Evolutionary conservation across 129 eudicot species (phyloP).

Genomic region (Escallonia rubra): DNA sequence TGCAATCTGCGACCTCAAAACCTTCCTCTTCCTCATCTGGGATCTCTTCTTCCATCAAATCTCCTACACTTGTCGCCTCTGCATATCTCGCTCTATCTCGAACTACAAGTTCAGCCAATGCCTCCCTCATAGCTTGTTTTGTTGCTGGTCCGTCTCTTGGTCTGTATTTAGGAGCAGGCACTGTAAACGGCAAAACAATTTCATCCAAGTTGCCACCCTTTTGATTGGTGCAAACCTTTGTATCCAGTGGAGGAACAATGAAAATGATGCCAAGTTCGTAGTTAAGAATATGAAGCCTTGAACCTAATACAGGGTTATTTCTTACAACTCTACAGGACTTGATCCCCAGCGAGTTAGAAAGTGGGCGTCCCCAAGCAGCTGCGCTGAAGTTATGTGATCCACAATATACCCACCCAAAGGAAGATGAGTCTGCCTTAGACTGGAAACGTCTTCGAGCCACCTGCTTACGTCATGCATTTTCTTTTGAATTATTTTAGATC

Average conservation of each 20-base stretch:
- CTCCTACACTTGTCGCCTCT: conserved; percentile 17
- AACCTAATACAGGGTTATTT: conserved; percentile 43
- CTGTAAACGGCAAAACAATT: conserved; percentile 62
- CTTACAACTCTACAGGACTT: conserved; percentile 13
- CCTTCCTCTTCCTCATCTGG: conserved; percentile 68
- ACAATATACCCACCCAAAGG: conserved; percentile 87
- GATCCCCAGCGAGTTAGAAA: conserved; percentile 28
- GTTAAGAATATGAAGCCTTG: conserved; percentile 76
- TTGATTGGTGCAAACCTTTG: background rate
- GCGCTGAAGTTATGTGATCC: conserved; percentile 97
- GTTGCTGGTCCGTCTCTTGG: conserved; percentile 70
- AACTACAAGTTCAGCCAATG: conserved; percentile 33
- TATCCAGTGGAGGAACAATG: conserved; percentile 52
- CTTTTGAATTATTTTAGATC: background rate
- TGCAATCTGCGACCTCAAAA: conserved; percentile 26
- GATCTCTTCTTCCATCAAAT: conserved; percentile 38
- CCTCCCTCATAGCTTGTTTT: conserved; percentile 69
- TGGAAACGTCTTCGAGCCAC: conserved; percentile 82
- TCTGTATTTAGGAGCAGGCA: conserved; percentile 86
- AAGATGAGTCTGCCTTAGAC: conserved; percentile 35
- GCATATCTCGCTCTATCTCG: conserved; percentile 27
- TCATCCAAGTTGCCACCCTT: conserved; percentile 47
- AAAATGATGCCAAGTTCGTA: conserved; percentile 82
- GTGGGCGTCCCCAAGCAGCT: conserved; percentile 93
- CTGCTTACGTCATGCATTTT: conserved; percentile 34